Conservation (phyloP, 116 monocot species). For the Thalassia testudinum region DNA sequence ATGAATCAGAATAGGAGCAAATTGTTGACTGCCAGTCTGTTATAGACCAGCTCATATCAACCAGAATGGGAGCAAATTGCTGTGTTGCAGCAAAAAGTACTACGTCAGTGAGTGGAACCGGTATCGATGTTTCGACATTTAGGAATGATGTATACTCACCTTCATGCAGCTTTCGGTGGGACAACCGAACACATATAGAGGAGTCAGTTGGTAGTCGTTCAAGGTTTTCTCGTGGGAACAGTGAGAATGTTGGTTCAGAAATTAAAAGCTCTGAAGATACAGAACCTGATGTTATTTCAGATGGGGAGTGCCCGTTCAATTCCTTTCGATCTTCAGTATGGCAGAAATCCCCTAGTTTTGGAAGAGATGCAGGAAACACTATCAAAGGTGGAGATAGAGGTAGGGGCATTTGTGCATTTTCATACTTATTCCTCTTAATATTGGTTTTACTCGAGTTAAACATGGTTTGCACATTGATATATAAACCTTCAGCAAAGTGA, state of each 20-base stretch:
- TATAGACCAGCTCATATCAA: too few relatives aligned
- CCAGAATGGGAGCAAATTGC: too few relatives aligned
- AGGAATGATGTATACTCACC: slow-evolving; percentile 20
- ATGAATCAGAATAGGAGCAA: too few relatives aligned
- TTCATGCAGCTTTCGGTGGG: slow-evolving; percentile 74
- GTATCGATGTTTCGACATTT: too few relatives aligned
- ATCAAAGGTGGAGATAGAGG: slow-evolving; percentile 11
- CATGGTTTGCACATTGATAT: too few relatives aligned
- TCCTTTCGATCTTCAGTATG: slow-evolving; percentile 8
- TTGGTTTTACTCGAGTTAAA: too few relatives aligned
- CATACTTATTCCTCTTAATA: too few relatives aligned
- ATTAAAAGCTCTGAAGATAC: slow-evolving; percentile 11
- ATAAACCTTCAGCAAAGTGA: too few relatives aligned
- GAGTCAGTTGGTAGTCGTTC: slow-evolving; percentile 23
- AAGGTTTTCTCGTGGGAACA: slow-evolving; percentile 24
- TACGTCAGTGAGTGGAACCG: too few relatives aligned
- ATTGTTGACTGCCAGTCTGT: too few relatives aligned
- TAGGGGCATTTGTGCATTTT: background rate
- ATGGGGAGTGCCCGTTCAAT: slow-evolving; percentile 16
- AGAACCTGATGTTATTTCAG: slow-evolving; percentile 31
- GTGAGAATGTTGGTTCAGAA: slow-evolving; percentile 20
- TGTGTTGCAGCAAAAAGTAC: too few relatives aligned
- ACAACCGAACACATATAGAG: slow-evolving; percentile 62
- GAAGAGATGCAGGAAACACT: slow-evolving; percentile 2
- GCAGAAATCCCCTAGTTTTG: slow-evolving; percentile 12